These are phyloP conservation scores for Postia placenta DNA, from an alignment of 768 basidiomycete species.

Conservation along the genomic window DNA sequence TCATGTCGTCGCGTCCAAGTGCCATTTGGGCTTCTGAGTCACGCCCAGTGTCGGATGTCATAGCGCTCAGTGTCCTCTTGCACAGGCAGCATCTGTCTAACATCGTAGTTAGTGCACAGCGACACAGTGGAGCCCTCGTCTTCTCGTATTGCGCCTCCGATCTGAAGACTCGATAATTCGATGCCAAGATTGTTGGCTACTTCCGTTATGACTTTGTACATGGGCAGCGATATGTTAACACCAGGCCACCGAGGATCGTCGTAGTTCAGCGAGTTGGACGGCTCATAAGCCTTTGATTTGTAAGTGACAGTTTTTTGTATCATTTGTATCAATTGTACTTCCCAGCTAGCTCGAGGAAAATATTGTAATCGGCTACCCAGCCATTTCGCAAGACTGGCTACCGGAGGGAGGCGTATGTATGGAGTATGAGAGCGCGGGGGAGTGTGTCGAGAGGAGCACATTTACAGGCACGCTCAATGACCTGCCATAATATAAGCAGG, in stretches of 20 bases:
- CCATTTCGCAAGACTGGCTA: not conserved
- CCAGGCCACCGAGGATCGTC: no score
- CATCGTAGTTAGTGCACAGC: not conserved
- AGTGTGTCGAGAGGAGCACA: no score
- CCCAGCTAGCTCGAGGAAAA: not conserved
- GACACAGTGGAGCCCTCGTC: not conserved
- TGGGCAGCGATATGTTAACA: no score
- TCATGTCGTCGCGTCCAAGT: not conserved
- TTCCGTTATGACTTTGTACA: no score
- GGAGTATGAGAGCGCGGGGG: not conserved
- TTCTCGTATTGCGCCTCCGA: slow-evolving; percentile 13
- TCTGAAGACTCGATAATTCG: no score
- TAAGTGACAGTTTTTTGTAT: not conserved
- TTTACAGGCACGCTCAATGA: no score
- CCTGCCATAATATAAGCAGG: not conserved
- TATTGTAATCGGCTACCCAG: not conserved
- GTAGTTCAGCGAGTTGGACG: no score
- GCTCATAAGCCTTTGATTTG: not conserved
- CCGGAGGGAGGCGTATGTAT: not conserved
- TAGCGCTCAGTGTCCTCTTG: not conserved
- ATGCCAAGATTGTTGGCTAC: no score
- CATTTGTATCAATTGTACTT: no score
- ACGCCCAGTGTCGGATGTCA: not conserved
- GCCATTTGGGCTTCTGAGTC: not conserved
- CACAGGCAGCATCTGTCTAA: not conserved